phyloP scores from a whole-genome alignment of 2,329 filamentous ascomycete species.

The Aureobasidium sp. region DNA sequence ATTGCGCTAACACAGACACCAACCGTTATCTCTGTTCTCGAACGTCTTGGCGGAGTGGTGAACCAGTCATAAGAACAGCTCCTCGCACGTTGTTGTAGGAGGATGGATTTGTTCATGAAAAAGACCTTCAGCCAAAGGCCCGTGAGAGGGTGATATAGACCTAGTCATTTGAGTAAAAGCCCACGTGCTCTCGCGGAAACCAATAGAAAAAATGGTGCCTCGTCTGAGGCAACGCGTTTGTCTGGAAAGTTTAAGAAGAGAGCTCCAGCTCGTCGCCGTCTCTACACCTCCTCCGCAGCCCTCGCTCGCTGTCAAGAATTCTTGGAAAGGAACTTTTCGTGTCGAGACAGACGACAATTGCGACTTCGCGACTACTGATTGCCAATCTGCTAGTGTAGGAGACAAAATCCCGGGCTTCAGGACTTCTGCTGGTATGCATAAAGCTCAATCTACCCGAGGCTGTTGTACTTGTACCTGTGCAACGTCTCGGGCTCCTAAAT shows the following conservation, averaged over 20 bases:
- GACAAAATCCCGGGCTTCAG: slow-evolving; percentile 26
- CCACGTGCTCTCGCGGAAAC: not conserved
- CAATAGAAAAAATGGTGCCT: slow-evolving; percentile 15
- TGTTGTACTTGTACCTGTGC: not conserved
- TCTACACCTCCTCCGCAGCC: not conserved
- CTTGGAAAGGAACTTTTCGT: not conserved
- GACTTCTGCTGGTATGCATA: slow-evolving; percentile 27
- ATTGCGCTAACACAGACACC: slow-evolving; percentile 8
- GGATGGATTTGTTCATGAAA: not conserved
- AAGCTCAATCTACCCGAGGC: not conserved
- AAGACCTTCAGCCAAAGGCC: not conserved
- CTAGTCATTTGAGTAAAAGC: slow-evolving; percentile 10
- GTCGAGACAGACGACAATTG: not conserved
- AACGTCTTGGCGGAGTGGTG: slow-evolving; percentile 5
- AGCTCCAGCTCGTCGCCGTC: slow-evolving; percentile 4
- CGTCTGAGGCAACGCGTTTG: slow-evolving; percentile 15
- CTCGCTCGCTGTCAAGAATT: slow-evolving; percentile 2
- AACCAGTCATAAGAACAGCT: slow-evolving; percentile 14
- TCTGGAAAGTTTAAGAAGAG: slow-evolving; percentile 14
- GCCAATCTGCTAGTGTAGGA: not conserved
- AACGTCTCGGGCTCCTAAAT: not conserved
- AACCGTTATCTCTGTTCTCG: slow-evolving; percentile 11
- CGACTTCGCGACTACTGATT: slow-evolving; percentile 1
- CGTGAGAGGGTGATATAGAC: not conserved
- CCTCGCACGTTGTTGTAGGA: slow-evolving; percentile 6